Conservation (phyloP, 140 eudicot species). For the Senecio squalidus region DNA sequence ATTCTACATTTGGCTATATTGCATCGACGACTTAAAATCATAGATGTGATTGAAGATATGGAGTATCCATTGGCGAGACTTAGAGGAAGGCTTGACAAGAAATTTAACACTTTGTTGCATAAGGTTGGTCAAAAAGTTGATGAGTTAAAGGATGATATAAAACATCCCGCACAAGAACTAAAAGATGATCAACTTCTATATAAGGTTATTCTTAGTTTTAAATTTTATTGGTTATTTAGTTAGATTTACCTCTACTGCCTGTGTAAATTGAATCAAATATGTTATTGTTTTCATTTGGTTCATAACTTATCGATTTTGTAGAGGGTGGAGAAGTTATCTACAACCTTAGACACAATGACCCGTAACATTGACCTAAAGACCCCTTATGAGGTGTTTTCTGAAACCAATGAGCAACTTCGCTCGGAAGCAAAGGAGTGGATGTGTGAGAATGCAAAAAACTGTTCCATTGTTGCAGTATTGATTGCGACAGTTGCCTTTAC, state of each 20-base stretch:
- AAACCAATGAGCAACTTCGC: neutral
- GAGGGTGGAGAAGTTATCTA: neutral
- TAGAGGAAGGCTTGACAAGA: constrained; percentile 21
- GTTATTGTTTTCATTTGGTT: neutral
- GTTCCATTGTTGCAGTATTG: neutral
- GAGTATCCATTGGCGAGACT: constrained; percentile 28
- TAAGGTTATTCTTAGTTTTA: neutral
- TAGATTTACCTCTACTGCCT: too few species aligned
- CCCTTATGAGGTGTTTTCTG: neutral
- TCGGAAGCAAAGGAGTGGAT: neutral
- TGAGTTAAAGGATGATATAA: constrained; percentile 14
- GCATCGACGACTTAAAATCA: constrained; percentile 19
- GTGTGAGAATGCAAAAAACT: neutral
- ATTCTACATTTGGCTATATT: constrained; percentile 40
- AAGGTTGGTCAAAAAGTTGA: constrained; percentile 36
- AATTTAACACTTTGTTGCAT: constrained; percentile 39
- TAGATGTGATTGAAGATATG: constrained; percentile 23
- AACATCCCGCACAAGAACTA: constrained; percentile 30
- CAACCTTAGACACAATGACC: neutral
- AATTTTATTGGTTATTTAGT: neutral
- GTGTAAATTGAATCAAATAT: too few species aligned
- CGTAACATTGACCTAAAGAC: neutral
- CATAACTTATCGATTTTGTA: neutral
- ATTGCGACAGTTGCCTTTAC: neutral
- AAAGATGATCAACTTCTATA: constrained; percentile 31